Evolutionary conservation across 2,329 filamentous ascomycete genomes (phyloP).

Genomic region (Rutstroemia sp.): DNA sequence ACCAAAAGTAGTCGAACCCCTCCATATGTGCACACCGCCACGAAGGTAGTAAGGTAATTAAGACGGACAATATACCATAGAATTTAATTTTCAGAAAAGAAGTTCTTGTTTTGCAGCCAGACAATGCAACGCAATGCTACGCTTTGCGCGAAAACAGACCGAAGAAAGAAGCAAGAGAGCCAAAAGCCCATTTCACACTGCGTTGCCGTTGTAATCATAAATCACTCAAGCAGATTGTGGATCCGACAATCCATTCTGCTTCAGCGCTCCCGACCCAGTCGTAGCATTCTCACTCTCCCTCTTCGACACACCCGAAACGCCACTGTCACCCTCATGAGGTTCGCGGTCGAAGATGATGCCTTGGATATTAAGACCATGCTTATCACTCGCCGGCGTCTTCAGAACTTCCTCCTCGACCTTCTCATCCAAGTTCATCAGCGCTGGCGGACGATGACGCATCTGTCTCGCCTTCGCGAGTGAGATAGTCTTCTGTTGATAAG

Average conservation of each 20-base stretch:
- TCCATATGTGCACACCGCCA: too few species aligned
- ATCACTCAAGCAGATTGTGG: slow-evolving; percentile 18
- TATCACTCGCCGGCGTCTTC: slow-evolving; percentile 26
- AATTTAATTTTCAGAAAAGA: too few species aligned
- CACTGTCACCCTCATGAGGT: slow-evolving; percentile 27
- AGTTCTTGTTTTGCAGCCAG: too few species aligned
- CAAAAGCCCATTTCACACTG: too few species aligned
- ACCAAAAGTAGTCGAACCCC: too few species aligned
- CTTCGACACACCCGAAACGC: slow-evolving; percentile 28
- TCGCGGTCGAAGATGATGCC: slow-evolving; percentile 29
- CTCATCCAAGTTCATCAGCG: slow-evolving; percentile 65
- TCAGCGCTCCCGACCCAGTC: background rate
- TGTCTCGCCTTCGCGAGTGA: slow-evolving; percentile 80
- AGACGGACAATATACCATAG: too few species aligned
- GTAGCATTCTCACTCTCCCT: slow-evolving; percentile 13
- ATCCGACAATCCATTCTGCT: slow-evolving; percentile 1
- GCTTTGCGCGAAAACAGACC: too few species aligned
- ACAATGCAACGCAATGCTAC: too few species aligned
- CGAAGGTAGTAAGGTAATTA: too few species aligned
- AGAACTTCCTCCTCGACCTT: slow-evolving; percentile 27
- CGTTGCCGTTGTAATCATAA: too few species aligned
- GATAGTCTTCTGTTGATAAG: slow-evolving; percentile 96
- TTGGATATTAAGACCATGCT: slow-evolving; percentile 27
- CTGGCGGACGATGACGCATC: slow-evolving; percentile 84
- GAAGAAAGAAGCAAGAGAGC: too few species aligned